These are phyloP conservation scores for Cladophialophora exuberans DNA, from an alignment of 2,329 filamentous ascomycete species.

Conservation along the genomic window DNA sequence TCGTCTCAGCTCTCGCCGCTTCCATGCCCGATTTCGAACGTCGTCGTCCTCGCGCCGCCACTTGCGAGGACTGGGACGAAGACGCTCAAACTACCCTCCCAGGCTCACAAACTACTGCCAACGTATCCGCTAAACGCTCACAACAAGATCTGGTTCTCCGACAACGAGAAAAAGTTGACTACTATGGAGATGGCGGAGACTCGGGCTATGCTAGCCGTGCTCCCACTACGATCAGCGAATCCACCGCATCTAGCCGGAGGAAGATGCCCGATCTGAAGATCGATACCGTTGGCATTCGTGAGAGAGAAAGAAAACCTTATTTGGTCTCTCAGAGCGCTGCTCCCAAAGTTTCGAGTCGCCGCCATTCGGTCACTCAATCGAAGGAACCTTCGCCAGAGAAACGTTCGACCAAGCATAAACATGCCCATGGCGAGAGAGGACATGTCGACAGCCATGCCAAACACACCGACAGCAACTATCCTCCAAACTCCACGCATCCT, in stretches of 20 bases:
- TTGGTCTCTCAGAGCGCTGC: conserved; percentile 8
- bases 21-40: conserved; percentile 30
- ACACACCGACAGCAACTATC: conserved; percentile 32
- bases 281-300: conserved; percentile 38
- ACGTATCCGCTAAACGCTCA: conserved; percentile 54
- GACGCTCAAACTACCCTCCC: conserved; percentile 47
- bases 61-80: conserved; percentile 54
- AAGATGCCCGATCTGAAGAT: conserved; percentile 43
- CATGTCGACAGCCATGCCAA: conserved; percentile 40
- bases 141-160: conserved; percentile 41
- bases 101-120: conserved; percentile 54
- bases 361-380: conserved; percentile 18
- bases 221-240: conserved; percentile 55
- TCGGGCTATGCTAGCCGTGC: conserved; percentile 66
- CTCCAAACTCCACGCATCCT: conserved; percentile 15
- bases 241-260: conserved; percentile 53
- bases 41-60: conserved; percentile 46
- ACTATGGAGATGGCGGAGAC: conserved; percentile 58
- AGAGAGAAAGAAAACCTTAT: conserved; percentile 32
- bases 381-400: conserved; percentile 17
- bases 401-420: conserved; percentile 14
- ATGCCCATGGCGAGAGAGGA: conserved; percentile 36
- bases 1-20: conserved; percentile 7
- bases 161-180: conserved; percentile 34
- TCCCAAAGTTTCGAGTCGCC: conserved; percentile 13